These are phyloP conservation scores for Linderniella brevidens DNA, from an alignment of 257 asterid species.

Conservation along the genomic window DNA sequence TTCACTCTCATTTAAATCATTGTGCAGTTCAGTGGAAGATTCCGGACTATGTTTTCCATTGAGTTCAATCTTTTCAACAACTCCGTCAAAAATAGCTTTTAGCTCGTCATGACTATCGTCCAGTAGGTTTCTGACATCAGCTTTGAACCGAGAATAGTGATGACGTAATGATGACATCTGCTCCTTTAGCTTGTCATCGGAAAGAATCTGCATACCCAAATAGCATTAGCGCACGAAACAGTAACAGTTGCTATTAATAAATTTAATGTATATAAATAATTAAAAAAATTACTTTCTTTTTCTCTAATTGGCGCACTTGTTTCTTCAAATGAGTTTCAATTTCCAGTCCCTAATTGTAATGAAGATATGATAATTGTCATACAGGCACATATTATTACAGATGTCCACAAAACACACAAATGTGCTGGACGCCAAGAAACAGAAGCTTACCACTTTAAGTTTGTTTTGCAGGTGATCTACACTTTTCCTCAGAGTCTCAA, in stretches of 20 bases:
- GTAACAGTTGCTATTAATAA: conserved; percentile 8
- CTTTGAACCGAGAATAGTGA: conserved; percentile 37
- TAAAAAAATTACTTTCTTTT: conserved; percentile 38
- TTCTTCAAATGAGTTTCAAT: conserved; percentile 81
- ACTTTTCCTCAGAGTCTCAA: conserved; percentile 46
- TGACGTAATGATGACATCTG: conserved; percentile 32
- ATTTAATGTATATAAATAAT: conserved; percentile 6
- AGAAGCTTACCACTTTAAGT: conserved; percentile 49
- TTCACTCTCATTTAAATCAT: conserved; percentile 33
- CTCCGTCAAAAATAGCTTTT: conserved; percentile 27
- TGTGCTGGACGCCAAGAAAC: conserved; percentile 1
- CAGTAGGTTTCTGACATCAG: conserved; percentile 33
- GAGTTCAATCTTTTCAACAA: conserved; percentile 48
- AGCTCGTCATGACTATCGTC: conserved; percentile 61
- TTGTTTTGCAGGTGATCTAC: conserved; percentile 53
- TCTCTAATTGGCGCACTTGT: conserved; percentile 43
- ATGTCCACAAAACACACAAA: neutral
- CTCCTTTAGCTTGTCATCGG: conserved; percentile 44
- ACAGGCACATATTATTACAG: neutral
- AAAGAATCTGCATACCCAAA: conserved; percentile 23
- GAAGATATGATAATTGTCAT: neutral
- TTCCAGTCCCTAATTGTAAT: conserved; percentile 61
- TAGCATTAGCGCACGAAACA: conserved; percentile 12
- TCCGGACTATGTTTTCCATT: conserved; percentile 19
- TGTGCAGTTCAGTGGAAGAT: conserved; percentile 21